Base-by-base conservation (phyloP, 176 grass and related monocot species). In the Cenchrus americanus region DNA sequence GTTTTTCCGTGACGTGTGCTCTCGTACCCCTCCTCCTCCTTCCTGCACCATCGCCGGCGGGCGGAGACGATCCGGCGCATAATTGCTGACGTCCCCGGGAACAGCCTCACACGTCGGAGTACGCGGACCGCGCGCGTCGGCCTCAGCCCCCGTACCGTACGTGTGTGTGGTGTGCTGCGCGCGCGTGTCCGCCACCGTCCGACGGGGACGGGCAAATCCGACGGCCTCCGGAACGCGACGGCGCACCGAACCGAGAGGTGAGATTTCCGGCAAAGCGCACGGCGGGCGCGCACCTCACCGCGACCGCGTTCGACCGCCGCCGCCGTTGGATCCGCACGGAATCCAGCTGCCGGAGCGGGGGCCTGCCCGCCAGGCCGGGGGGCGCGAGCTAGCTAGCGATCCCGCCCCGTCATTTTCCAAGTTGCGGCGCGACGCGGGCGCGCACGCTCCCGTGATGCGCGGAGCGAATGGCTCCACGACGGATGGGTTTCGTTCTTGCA, bases 401-500 rank as follows among this genome's bases (percentile, higher is more conserved):
- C 27, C 27, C 27, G 27, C 34, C 34, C 34, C 43, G 5, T n/a
- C 6, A 17, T 27, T 40, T 40, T 37, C 50, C 10, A 40, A 47
- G 14, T 62, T 14, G n/a, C 21, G 55, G 55, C 32, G 73, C 73
- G 74, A 37, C 53, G 73, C 73, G 32, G 40, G 42, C 34, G 54
- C 41, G 30, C 73, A 30, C 1, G 18, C 10, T 0, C 19, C 79
- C 88, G 84, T 86, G 88, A 90, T 34, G 66, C 27, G 44, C 80
- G 88, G 80, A 86, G 88, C 49, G 60, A 86, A 79, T 86, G 88
- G 66, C 88, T 90, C 66, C 79, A 30, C n/a, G 41, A 37, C 27
- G 27, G 27, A 30, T 30, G 27, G 27, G 4, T 37, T 37, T 3
- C 4, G 34, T 37, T 37, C 34, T 37, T 37, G 34, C 34, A 4